A percentile compares a stretch with the other conserved stretches of the same genome.
phyloP scores from a whole-genome alignment of 2,329 filamentous ascomycete genomes.

The Leptographium procerum region DNA sequence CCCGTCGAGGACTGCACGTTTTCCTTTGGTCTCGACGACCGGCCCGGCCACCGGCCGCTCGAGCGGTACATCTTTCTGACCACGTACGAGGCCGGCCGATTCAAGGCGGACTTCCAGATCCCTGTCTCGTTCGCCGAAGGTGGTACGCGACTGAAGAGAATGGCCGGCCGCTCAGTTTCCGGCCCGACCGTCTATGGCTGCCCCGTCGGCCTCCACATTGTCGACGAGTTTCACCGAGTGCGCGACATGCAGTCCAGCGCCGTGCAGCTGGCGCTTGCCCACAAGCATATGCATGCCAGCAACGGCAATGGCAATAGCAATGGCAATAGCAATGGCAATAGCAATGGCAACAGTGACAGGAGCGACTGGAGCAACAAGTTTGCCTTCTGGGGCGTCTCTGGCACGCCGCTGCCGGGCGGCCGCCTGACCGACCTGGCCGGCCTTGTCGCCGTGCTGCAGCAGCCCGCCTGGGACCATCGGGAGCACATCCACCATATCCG shows the following conservation, averaged over 20 bases:
- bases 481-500: background rate
- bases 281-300: background rate
- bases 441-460: background rate
- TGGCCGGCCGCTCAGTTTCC: background rate
- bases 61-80: slow-evolving; percentile 10
- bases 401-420: slow-evolving; percentile 4
- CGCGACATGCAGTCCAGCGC: background rate
- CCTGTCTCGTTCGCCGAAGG: background rate
- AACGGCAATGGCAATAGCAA: background rate
- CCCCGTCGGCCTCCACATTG: slow-evolving; percentile 8
- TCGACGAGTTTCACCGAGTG: slow-evolving; percentile 8
- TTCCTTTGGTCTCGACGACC: background rate
- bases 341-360: no score
- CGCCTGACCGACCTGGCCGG: background rate
- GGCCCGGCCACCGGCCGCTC: background rate
- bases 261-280: slow-evolving; percentile 2
- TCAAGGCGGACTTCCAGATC: slow-evolving; percentile 3
- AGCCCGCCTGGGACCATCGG: background rate
- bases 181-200: slow-evolving; percentile 5
- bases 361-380: no score
- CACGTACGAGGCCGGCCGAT: background rate
- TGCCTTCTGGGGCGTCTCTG: slow-evolving; percentile 9
- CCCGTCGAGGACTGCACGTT: background rate
- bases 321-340: background rate
- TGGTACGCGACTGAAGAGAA: background rate